Percentiles rank a stretch among this genome's conserved stretches.
phyloP scores from a whole-genome alignment of 768 basidiomycete genomes.

The Amanita rubescens region DNA sequence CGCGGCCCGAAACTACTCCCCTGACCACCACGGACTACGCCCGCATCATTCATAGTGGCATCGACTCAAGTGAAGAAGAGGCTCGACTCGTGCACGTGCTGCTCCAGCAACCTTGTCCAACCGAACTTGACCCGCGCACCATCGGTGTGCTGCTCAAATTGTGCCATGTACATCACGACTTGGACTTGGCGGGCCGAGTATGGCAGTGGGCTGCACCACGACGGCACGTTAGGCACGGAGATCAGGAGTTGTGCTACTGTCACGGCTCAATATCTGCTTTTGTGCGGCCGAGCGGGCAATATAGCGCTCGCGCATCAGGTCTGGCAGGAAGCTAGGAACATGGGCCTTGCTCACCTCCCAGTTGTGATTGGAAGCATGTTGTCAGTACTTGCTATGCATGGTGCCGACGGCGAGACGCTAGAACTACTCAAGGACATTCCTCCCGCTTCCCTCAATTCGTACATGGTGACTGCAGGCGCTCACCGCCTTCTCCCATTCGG shows the following conservation, averaged over 20 bases:
- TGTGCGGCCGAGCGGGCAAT: slow-evolving; percentile 16
- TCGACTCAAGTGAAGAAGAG: slow-evolving; percentile 18
- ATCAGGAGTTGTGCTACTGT: slow-evolving; percentile 16
- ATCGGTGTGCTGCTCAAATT: slow-evolving; percentile 18
- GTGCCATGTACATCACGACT: slow-evolving; percentile 16
- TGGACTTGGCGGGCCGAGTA: slow-evolving; percentile 15
- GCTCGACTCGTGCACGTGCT: slow-evolving; percentile 15
- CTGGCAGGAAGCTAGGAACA: slow-evolving; percentile 17
- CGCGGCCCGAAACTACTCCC: slow-evolving; percentile 13
- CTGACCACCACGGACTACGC: slow-evolving; percentile 17
- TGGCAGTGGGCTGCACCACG: slow-evolving; percentile 17
- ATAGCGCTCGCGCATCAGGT: slow-evolving; percentile 16
- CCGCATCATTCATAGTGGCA: slow-evolving; percentile 18
- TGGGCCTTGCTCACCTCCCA: slow-evolving; percentile 16
- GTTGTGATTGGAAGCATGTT: slow-evolving; percentile 18
- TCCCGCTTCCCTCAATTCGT: slow-evolving; percentile 19
- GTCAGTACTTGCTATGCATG: slow-evolving; percentile 16
- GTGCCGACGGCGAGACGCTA: slow-evolving; percentile 16
- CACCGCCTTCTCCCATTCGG: slow-evolving; percentile 18
- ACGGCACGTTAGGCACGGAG: slow-evolving; percentile 13
- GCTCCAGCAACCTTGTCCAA: slow-evolving; percentile 17
- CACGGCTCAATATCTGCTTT: slow-evolving; percentile 17
- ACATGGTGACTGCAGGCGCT: slow-evolving; percentile 19
- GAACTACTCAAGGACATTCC: slow-evolving; percentile 17
- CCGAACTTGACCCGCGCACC: slow-evolving; percentile 17